These are phyloP conservation scores for Cladosporium austrohemisphaericum DNA, from an alignment of 2,329 filamentous ascomycete genomes.

Conservation along the genomic window DNA sequence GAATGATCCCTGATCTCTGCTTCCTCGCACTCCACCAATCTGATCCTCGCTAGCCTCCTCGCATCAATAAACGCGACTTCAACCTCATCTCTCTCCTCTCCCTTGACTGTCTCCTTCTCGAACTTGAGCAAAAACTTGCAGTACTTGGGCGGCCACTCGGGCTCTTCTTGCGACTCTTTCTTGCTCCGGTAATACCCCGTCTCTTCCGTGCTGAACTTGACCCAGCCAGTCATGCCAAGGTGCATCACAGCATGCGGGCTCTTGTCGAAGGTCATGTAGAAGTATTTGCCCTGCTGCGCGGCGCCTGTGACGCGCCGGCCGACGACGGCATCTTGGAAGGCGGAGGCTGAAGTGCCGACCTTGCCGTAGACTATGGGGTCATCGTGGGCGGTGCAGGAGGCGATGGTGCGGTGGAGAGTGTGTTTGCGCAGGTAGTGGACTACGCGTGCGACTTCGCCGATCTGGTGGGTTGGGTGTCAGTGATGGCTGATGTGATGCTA, in stretches of 20 bases:
- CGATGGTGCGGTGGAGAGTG: conserved; percentile 78
- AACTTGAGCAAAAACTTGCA: conserved; percentile 80
- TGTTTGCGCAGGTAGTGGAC: conserved; percentile 80
- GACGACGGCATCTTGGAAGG: conserved; percentile 68
- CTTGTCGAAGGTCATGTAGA: conserved; percentile 77
- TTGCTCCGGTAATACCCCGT: conserved; percentile 74
- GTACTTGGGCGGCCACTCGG: conserved; percentile 87
- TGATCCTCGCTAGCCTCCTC: conserved; percentile 72
- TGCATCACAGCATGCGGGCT: conserved; percentile 71
- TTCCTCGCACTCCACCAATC: conserved; percentile 76
- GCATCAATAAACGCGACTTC: conserved; percentile 78
- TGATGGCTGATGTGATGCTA: too few species aligned
- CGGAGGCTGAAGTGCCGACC: conserved; percentile 71
- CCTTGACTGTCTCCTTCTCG: conserved; percentile 25
- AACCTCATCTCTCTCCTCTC: conserved; percentile 44
- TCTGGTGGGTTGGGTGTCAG: conserved; percentile 31
- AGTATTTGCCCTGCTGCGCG: conserved; percentile 93
- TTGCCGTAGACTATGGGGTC: conserved; percentile 89
- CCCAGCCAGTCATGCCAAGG: conserved; percentile 65
- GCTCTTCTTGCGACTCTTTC: conserved; percentile 51
- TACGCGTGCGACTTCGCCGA: conserved; percentile 68
- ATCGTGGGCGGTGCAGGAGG: conserved; percentile 66
- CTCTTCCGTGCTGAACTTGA: conserved; percentile 76
- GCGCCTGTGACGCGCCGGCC: conserved; percentile 70
- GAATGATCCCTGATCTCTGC: conserved; percentile 70